Evolutionary conservation across 2,329 filamentous ascomycete species (phyloP), one percentile per base, ranked within the genome.

Genomic region (Metarhizium guizhouense): DNA sequence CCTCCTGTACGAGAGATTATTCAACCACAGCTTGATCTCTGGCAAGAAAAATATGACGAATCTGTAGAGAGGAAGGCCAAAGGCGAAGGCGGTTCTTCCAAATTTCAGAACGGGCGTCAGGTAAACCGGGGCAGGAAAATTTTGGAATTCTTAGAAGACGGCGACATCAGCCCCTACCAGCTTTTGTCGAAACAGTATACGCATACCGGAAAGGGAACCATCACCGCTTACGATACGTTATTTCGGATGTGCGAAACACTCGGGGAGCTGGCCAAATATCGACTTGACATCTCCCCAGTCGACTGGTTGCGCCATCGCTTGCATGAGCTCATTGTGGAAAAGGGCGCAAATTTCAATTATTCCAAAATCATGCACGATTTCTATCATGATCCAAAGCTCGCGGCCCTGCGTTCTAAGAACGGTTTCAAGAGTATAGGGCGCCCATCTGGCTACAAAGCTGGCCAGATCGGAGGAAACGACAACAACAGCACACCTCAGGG

Each of bases 251-350:
- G 76, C 42, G 77, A 81, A 51, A 75, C 80, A 0, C 70, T 82
- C 32, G 73, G 75, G 3, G 79, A 82, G 63, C 68, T 84, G 48
- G 73, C 71, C 54, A 80, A 77, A 61, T 82, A 81, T 55, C 72
- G 74, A 34, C 71, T 82, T 5, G 76, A 79, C 42, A 68, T 83
- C 20, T 73, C 72, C 2, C 79, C 81, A 0, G 65, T 80, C 3
- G 74, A 82, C 30, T 84, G 80, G 81, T 68, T 83, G 54, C 77
- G 81, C 4, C 79, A 83, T 40, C 77, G 81, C 13, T 70, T 83
- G 51, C 71, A 78, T 58, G 79, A 83, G 64, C 66, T 82, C 14
- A 71, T 73, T 42, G 51, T 64, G 50, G 59, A 68, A 18, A 67
- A 76, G 43, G 77, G 77, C 1, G 62, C 74, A 2, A 69, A 70